A percentile compares a stretch with the other conserved stretches of the same genome.
phyloP scores from a whole-genome alignment of 2,329 filamentous ascomycete genomes.

The Colletotrichum sp. region DNA sequence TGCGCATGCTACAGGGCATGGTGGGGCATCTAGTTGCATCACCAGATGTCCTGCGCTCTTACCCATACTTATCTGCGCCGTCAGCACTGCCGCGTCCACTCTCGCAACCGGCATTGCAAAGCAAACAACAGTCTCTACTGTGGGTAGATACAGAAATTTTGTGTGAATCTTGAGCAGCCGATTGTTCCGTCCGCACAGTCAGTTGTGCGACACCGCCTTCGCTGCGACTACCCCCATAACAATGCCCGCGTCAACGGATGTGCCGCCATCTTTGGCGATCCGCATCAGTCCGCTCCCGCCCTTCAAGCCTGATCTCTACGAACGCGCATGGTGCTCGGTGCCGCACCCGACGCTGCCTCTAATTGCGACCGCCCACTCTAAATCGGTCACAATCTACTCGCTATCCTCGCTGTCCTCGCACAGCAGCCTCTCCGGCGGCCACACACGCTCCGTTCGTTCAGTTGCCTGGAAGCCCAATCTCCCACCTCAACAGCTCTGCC shows the following conservation, averaged over 20 bases:
- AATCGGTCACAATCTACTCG: constrained; percentile 88
- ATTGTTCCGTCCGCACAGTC: background rate
- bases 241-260: constrained; percentile 1
- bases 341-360: constrained; percentile 89
- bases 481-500: constrained; percentile 67
- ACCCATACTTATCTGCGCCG: background rate
- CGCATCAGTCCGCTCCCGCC: constrained; percentile 50
- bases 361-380: constrained; percentile 86
- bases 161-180: background rate
- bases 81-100: background rate
- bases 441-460: constrained; percentile 87
- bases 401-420: constrained; percentile 80
- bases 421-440: constrained; percentile 82
- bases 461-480: constrained; percentile 81
- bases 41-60: background rate
- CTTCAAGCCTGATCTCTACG: constrained; percentile 62
- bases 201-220: background rate
- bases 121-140: background rate
- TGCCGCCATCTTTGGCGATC: constrained; percentile 8
- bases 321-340: constrained; percentile 83
- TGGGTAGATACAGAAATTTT: background rate
- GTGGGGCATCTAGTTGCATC: background rate
- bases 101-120: background rate
- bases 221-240: background rate
- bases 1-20: background rate